phyloP scores from a whole-genome alignment of 306 rosid genomes.

The Rubus parviflorus region DNA sequence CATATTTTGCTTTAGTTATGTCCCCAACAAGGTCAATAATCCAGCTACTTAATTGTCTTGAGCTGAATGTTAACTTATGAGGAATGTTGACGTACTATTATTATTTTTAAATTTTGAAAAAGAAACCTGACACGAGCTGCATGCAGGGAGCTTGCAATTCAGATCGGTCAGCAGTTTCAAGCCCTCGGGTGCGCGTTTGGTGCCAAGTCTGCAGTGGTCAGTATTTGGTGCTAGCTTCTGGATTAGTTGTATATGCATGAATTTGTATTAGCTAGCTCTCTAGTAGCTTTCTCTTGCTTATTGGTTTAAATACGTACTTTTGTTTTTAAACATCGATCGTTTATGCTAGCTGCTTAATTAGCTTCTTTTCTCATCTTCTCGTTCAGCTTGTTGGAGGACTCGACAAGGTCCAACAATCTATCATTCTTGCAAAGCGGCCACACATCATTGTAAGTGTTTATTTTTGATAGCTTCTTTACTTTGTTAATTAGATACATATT shows the following conservation, averaged over 20 bases:
- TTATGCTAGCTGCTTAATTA: slow-evolving; percentile 5
- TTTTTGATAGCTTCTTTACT: background rate
- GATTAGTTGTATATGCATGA: too few relatives aligned
- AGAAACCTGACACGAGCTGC: too few relatives aligned
- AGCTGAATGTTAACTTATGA: too few relatives aligned
- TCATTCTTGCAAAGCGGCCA: slow-evolving; percentile 68
- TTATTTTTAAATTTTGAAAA: too few relatives aligned
- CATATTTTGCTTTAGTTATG: slow-evolving; percentile 71
- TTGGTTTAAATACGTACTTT: background rate
- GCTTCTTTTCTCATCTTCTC: slow-evolving; percentile 24
- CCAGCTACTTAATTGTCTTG: too few relatives aligned
- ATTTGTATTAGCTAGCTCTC: too few relatives aligned
- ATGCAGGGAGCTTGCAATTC: slow-evolving; percentile 90
- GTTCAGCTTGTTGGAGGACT: slow-evolving; percentile 83
- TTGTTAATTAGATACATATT: background rate
- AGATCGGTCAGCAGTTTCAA: slow-evolving; percentile 82
- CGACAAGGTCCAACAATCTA: slow-evolving; percentile 61
- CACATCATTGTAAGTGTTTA: slow-evolving; percentile 76
- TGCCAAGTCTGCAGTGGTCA: slow-evolving; percentile 80
- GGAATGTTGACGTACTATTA: too few relatives aligned
- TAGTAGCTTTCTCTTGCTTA: too few relatives aligned
- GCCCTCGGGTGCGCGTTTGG: slow-evolving; percentile 74
- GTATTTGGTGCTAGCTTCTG: slow-evolving; percentile 28
- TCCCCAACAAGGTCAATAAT: slow-evolving; percentile 76
- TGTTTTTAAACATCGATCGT: background rate